Base-by-base conservation (phyloP, 2,329 filamentous ascomycete genomes). In the Alternaria rosae region DNA sequence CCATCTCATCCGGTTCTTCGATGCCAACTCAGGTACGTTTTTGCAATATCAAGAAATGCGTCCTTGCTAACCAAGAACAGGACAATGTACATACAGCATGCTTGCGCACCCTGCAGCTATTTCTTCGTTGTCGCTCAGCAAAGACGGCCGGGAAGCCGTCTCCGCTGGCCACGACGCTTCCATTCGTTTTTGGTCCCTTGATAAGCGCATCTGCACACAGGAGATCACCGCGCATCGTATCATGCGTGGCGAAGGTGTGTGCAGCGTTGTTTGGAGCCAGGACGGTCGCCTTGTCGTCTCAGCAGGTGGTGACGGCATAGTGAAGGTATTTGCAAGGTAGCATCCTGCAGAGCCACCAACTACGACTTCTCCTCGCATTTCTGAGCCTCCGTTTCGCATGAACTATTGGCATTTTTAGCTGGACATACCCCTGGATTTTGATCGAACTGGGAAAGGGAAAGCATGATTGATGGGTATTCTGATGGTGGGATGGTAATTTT, bases 81-180 rank as follows among this genome's bases (percentile, higher is more conserved):
- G 95, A 59, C 95, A 99, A 93, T 97, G 94, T 82, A 98, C 95
- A 67, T 99, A 99, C 81, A 96, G 92, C 74, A 99, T 99, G 95
- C 88, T 98, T 62, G 95, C 95, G 6, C 95, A 99, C 73, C 93
- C 95, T 1, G 91, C 94, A 4, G 91, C 95, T 59, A 97, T 99
- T 69, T 96, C 95, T 2, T 91, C 92, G 25, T 86, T 99, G 6
- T 96, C 93, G 0, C 87, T 99, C 20, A 97, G 93, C 70, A 95
- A 94, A 13, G 94, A 98, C 75, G 94, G 94, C 47, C 90, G 91
- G 61, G 95, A 99, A 83, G 90, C 97, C 11, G 94, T 99, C 51
- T 97, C 93, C 47, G 95, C 93, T 1, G 95, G 95, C 21, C 95
- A 99, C 78, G 95, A 99, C 77, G 94, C 94, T 55, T 95, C 92